Evolutionary conservation across 2,329 filamentous ascomycete genomes (phyloP), one percentile per base, ranked within the genome.

Genomic region (Colletotrichum cereale): DNA sequence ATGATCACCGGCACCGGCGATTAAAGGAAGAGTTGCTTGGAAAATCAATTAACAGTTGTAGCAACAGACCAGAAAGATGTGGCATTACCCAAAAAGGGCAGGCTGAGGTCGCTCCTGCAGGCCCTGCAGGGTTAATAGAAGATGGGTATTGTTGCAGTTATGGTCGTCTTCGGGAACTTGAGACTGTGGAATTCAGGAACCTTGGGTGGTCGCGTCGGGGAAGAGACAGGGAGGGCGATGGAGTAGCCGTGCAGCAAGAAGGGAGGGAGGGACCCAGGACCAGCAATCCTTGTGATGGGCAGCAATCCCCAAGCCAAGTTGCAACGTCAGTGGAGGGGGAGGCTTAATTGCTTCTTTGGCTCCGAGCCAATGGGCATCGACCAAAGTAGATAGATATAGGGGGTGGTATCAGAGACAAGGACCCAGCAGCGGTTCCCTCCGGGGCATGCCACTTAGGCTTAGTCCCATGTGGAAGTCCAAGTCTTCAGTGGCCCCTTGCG

Each of bases 321-420:
- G 60, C 69, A 64, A 31, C 53, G 58, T 56, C 55, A 24, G 66
- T 72, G 69, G 69, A 69, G 53, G 66, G 36, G 40, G 47, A 69
- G 65, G 69, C 69, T 72, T 72, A 72, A 72, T 64, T 72, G 66
- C 69, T 60, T 62, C 40, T 72, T 69, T 64, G 65, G 38, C 53
- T 68, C 69, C 69, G 58, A 48, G 69, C 69, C 69, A 72, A 72
- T 72, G 40, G 65, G 60, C 65, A 60, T 44, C 52, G 47, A 48
- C 31, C n/a, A n/a, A n/a, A n/a, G 29, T 38, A 26, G 38, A 36
- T 29, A 34, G 52, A 26, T 58, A 72, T 72, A 72, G 66, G 69
- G 69, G 60, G 50, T 60, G 58, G 53, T 24, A 62, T 53, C 38
- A 53, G 31, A 36, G 64, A 34, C 16, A 14, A 16, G 2, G 24